phyloP scores from a whole-genome alignment of 1,139 yeast genomes.

The Kazachstania sp. region DNA sequence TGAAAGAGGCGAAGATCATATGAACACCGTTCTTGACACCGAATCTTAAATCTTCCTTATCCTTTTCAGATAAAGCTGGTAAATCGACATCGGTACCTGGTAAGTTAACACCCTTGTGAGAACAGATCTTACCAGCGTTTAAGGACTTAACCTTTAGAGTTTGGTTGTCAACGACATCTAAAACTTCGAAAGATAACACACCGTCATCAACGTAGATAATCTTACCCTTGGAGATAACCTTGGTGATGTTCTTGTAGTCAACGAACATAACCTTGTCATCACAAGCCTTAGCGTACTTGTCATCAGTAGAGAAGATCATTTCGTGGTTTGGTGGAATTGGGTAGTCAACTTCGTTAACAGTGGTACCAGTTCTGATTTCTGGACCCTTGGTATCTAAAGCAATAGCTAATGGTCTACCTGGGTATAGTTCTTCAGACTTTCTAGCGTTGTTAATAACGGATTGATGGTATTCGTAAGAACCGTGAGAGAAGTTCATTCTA shows the following conservation, averaged over 20 bases:
- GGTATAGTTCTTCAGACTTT: slow-evolving; percentile 80
- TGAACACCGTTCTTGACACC: slow-evolving; percentile 97
- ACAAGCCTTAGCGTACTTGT: slow-evolving; percentile 57
- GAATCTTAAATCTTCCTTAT: slow-evolving; percentile 77
- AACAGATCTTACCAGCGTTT: slow-evolving; percentile 90
- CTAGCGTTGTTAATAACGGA: slow-evolving; percentile 92
- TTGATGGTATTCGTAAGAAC: slow-evolving; percentile 94
- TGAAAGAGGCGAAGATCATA: slow-evolving; percentile 97
- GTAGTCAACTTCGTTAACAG: slow-evolving; percentile 66
- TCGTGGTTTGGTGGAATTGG: slow-evolving; percentile 81
- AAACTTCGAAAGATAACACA: slow-evolving; percentile 88
- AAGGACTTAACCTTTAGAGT: slow-evolving; percentile 81
- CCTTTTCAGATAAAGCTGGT: slow-evolving; percentile 97
- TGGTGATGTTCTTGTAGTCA: slow-evolving; percentile 94
- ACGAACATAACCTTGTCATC: slow-evolving; percentile 77
- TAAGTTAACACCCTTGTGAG: slow-evolving; percentile 98
- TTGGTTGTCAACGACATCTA: slow-evolving; percentile 66
- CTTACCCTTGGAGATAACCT: slow-evolving; percentile 80
- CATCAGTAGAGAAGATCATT: slow-evolving; percentile 91
- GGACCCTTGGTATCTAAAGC: slow-evolving; percentile 99
- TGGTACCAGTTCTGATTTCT: slow-evolving; percentile 97
- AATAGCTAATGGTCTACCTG: slow-evolving; percentile 95
- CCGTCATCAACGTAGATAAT: slow-evolving; percentile 96
- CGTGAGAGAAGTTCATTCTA: slow-evolving; percentile 98
- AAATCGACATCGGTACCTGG: slow-evolving; percentile 99